A percentile compares a stretch with the other conserved stretches of the same genome.
Evolutionary conservation across 176 grass and related monocot species (phyloP).

Genomic region (Areca catechu): DNA sequence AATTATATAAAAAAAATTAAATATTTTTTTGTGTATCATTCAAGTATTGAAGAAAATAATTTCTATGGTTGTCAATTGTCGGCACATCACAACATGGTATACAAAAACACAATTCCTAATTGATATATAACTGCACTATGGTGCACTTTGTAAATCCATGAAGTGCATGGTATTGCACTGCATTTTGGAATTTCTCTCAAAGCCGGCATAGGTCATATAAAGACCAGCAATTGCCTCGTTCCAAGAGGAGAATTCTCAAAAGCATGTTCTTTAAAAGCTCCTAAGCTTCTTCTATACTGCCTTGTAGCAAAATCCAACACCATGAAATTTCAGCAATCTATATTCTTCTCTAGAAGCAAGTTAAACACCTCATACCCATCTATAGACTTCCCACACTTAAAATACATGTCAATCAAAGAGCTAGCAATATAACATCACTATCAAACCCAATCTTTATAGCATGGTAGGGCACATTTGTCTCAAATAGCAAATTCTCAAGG

Average conservation of each 20-base stretch:
- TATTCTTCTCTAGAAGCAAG: slow-evolving; percentile 32
- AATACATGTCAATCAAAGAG: slow-evolving; percentile 71
- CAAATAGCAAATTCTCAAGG: slow-evolving; percentile 26
- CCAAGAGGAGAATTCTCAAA: slow-evolving; percentile 50
- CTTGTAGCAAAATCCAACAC: slow-evolving; percentile 53
- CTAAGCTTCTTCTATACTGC: slow-evolving; percentile 42
- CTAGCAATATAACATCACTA: slow-evolving; percentile 40
- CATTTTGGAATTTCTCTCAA: no score
- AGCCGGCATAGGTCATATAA: no score
- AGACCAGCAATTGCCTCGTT: slow-evolving; percentile 49
- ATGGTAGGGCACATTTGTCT: slow-evolving; percentile 38
- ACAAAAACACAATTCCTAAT: no score
- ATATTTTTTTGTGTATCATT: no score
- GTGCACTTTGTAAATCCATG: no score
- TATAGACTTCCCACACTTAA: slow-evolving; percentile 36
- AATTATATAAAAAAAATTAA: no score
- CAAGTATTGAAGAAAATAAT: no score
- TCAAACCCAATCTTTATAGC: slow-evolving; percentile 42
- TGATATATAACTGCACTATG: no score
- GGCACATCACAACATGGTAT: no score
- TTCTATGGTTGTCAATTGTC: no score
- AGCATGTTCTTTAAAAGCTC: slow-evolving; percentile 51
- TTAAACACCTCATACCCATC: slow-evolving; percentile 36
- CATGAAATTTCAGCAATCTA: slow-evolving; percentile 57
- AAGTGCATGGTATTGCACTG: no score